Percentiles rank a stretch among this genome's conserved stretches.
These are phyloP conservation scores for Ogataea nonfermentans DNA, from an alignment of 805 yeast species.

Conservation along the genomic window DNA sequence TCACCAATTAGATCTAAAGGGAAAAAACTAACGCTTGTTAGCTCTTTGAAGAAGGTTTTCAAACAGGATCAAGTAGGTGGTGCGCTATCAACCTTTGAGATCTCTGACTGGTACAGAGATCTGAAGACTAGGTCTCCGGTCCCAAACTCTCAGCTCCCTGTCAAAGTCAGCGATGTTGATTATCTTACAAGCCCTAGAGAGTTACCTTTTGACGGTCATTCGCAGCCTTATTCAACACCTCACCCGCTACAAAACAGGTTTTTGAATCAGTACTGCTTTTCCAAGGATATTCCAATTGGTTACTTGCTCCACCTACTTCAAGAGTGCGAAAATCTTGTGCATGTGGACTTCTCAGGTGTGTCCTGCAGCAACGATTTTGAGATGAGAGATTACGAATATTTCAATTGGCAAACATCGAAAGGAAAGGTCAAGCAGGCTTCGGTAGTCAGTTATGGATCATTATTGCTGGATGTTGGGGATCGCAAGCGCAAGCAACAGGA, in stretches of 20 bases:
- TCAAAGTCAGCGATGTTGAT: slow-evolving; percentile 2
- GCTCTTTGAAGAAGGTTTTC: slow-evolving; percentile 22
- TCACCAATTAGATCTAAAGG: slow-evolving; percentile 21
- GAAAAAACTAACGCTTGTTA: slow-evolving; percentile 8
- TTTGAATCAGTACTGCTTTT: slow-evolving; percentile 57
- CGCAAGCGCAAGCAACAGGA: slow-evolving; percentile 19
- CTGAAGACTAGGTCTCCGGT: background rate
- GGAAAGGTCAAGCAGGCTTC: slow-evolving; percentile 18
- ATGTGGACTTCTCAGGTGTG: slow-evolving; percentile 57
- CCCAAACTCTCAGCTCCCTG: background rate
- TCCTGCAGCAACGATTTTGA: slow-evolving; percentile 68
- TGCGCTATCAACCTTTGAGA: slow-evolving; percentile 2
- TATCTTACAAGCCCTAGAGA: slow-evolving; percentile 1
- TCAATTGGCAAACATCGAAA: slow-evolving; percentile 32
- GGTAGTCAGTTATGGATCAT: slow-evolving; percentile 23
- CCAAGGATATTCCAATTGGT: slow-evolving; percentile 81
- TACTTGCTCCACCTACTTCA: slow-evolving; percentile 64
- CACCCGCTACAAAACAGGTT: slow-evolving; percentile 67
- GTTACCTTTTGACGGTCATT: background rate
- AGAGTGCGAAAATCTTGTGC: slow-evolving; percentile 60
- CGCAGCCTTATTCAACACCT: slow-evolving; percentile 34
- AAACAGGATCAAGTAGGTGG: slow-evolving; percentile 5
- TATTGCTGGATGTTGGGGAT: slow-evolving; percentile 32
- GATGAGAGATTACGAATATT: slow-evolving; percentile 39
- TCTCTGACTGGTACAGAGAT: slow-evolving; percentile 13